These are phyloP conservation scores for Blastobotrys petasosporus DNA, from an alignment of 1,139 yeast genomes.

Conservation along the genomic window DNA sequence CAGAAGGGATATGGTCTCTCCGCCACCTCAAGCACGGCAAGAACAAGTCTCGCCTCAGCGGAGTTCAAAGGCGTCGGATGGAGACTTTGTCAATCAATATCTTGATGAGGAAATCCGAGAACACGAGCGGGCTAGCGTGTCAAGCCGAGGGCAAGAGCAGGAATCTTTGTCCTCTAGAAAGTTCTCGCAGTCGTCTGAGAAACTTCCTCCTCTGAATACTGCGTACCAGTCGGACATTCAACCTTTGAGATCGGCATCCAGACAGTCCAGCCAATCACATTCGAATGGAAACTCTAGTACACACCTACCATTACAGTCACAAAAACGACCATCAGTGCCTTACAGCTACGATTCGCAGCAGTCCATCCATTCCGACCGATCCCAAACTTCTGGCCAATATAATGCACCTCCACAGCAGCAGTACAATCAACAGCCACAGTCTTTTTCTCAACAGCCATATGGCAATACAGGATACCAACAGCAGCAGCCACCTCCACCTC, in stretches of 20 bases:
- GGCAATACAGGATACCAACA: conserved; percentile 1
- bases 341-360: conserved; percentile 6
- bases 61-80: background rate
- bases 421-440: conserved; percentile 2
- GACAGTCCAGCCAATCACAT: conserved; percentile 5
- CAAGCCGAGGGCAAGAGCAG: background rate
- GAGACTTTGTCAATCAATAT: conserved; percentile 12
- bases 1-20: conserved; percentile 12
- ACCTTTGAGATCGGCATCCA: conserved; percentile 11
- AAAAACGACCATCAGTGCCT: conserved; percentile 7
- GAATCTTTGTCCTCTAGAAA: background rate
- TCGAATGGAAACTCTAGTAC: background rate
- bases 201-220: conserved; percentile 11
- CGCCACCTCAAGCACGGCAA: background rate
- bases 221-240: conserved; percentile 13
- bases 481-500: conserved; percentile 9
- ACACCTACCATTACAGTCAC: conserved; percentile 8
- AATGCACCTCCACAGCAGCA: conserved; percentile 10
- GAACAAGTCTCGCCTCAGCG: conserved; percentile 2
- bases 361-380: background rate
- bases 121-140: conserved; percentile 2
- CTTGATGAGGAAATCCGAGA: conserved; percentile 10
- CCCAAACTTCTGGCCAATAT: background rate
- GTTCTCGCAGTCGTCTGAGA: background rate
- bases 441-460: conserved; percentile 1